Evolutionary conservation across 2,329 filamentous ascomycete genomes (phyloP), one percentile per base, ranked within the genome.

Genomic region (Thielaviopsis ethacetica): DNA sequence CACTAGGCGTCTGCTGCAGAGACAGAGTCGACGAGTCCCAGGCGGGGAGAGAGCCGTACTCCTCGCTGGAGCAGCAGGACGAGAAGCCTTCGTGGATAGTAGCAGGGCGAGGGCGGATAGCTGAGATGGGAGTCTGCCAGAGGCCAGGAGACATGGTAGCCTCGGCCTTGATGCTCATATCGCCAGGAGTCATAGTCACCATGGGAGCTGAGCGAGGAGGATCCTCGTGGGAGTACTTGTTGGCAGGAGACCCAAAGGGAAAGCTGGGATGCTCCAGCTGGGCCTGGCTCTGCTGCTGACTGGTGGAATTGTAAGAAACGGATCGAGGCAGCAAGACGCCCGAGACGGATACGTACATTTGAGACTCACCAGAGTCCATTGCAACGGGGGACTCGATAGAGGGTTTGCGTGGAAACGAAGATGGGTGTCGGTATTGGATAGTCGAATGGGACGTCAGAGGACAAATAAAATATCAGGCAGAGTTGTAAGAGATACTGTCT

Each of bases 41-140:
- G 2, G 77, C 74, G 17, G 77, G 72, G 53, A 82, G 67, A 4
- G 74, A 71, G 53, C 73, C 72, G 63, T 75, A 80, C 52, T 78
- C 75, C 62, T 80, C 78, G 41, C 73, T 73, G 62, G 79, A 71
- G 65, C 76, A 80, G 68, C 79, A 83, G 2, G 58, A 59, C 19
- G 78, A 78, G 66, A 83, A 82, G 56, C 76, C 78, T 66, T 82
- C 80, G 64, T 83, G 79, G 60, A 82, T 81, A 47, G 79, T 81
- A 51, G 76, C 77, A 58, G 80, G 79, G 47, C 79, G 75, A 53
- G 76, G 76, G 62, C 77, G 73, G 64, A 73, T 68, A 58, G 78
- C 75, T 49, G 78, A 71, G 13, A 73, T 74, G 9, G 80, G 77
- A 55, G 78, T 78, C 59, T 78, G 76, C 79, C 79, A 83, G 64